These are phyloP conservation scores for Tetrahymena elliotti DNA, from an alignment of 73 alveolate genomes.

Conservation along the genomic window DNA sequence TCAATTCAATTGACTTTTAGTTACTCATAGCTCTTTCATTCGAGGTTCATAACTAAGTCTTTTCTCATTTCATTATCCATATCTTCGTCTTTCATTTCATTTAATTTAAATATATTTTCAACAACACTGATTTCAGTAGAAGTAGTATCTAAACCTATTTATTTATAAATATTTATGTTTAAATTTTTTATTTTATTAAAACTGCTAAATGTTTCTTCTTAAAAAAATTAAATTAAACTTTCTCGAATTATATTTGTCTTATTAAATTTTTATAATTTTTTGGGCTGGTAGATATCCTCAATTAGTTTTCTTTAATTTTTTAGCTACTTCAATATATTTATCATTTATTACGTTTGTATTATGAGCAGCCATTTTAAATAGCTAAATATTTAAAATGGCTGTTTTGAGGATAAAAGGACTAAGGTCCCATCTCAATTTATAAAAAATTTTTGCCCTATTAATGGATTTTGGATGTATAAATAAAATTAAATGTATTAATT, in stretches of 20 bases:
- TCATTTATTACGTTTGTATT: no score
- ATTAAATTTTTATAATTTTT: no score
- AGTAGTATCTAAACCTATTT: slow-evolving; percentile 82
- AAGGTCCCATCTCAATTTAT: not conserved
- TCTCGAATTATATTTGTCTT: not conserved
- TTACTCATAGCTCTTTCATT: not conserved
- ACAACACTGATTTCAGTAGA: slow-evolving; percentile 92
- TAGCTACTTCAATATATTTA: not conserved
- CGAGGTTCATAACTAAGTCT: not conserved
- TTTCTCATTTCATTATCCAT: not conserved
- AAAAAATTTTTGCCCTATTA: not conserved
- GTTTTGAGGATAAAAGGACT: not conserved
- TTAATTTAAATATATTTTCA: slow-evolving; percentile 93
- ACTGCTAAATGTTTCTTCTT: not conserved
- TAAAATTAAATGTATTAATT: not conserved
- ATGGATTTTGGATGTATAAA: not conserved
- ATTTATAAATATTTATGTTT: not conserved
- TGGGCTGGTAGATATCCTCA: not conserved
- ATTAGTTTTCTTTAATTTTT: no score
- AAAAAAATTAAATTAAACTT: not conserved
- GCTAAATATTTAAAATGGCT: not conserved
- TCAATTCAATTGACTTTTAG: not conserved
- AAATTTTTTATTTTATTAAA: not conserved
- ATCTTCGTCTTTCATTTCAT: slow-evolving; percentile 43
- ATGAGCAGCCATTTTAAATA: not conserved